phyloP scores from a whole-genome alignment of 2,329 filamentous ascomycete genomes.

The Xylaria arbuscula region DNA sequence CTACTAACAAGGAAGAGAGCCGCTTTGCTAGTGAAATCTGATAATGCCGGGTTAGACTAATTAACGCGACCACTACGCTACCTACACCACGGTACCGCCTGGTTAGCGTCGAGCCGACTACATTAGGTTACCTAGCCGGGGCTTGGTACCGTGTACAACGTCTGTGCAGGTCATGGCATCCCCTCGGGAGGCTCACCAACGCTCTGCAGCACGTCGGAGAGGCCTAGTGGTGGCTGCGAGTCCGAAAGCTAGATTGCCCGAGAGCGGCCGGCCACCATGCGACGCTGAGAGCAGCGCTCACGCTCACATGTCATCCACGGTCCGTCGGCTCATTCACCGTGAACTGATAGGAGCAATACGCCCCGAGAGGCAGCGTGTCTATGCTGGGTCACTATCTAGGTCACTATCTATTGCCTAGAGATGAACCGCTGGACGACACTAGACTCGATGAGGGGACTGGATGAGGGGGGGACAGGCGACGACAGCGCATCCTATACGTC shows the following conservation, averaged over 20 bases:
- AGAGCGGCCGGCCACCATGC: conserved; percentile 15
- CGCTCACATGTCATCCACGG: conserved; percentile 1
- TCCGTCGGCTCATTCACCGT: conserved; percentile 21
- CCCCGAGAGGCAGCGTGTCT: conserved; percentile 4
- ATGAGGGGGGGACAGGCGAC: background rate
- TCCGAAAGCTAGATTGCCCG: conserved; percentile 38
- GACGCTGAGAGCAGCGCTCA: conserved; percentile 2
- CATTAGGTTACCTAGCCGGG: background rate
- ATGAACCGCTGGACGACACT: background rate
- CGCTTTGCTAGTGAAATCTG: conserved; percentile 30
- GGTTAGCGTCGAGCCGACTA: conserved; percentile 14
- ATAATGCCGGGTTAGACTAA: conserved; percentile 29
- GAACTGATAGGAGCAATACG: conserved; percentile 27
- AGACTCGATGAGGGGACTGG: conserved; percentile 13
- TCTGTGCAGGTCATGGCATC: conserved; percentile 4
- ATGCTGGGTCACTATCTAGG: too few species aligned
- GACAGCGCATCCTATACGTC: conserved; percentile 25
- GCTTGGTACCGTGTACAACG: conserved; percentile 20
- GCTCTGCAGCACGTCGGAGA: conserved; percentile 40
- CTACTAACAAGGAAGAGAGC: conserved; percentile 33
- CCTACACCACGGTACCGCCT: background rate
- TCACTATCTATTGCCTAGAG: background rate
- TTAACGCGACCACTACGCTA: conserved; percentile 23
- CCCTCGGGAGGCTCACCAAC: conserved; percentile 40
- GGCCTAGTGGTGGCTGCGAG: conserved; percentile 38